phyloP scores from a whole-genome alignment of 208 protist species.

The Leptomonas seymouri region DNA sequence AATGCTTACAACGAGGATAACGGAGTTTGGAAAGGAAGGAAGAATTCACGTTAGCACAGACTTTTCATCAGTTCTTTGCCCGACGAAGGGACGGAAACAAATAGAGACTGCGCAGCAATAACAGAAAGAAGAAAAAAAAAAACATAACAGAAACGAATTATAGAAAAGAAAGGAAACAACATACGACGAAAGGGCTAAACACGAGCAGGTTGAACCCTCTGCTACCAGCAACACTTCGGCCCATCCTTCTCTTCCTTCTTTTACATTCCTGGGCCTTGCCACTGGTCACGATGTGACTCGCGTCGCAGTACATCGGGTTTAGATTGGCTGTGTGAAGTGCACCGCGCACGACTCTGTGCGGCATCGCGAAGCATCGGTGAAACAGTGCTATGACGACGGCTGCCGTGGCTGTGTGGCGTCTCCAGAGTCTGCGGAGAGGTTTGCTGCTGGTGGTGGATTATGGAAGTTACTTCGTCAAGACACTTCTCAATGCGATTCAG shows the following conservation, averaged over 20 bases:
- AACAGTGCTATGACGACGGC: conserved; percentile 27
- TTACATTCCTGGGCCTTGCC: conserved; percentile 29
- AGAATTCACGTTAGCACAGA: too few relatives aligned
- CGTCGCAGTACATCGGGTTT: conserved; percentile 22
- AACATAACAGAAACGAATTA: too few relatives aligned
- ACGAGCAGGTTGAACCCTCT: too few relatives aligned
- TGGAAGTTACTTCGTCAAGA: conserved; percentile 72
- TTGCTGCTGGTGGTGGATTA: conserved; percentile 50
- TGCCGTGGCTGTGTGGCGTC: conserved; percentile 4
- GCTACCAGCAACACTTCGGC: too few relatives aligned
- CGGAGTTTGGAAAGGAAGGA: too few relatives aligned
- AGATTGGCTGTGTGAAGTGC: conserved; percentile 25
- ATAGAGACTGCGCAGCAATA: too few relatives aligned
- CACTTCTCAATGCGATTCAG: conserved; percentile 70
- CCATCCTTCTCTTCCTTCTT: neutral
- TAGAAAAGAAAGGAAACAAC: too few relatives aligned
- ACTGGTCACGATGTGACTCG: conserved; percentile 30
- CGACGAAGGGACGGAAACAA: too few relatives aligned
- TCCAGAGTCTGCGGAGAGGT: neutral
- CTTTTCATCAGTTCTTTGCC: too few relatives aligned
- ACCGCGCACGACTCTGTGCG: conserved; percentile 12
- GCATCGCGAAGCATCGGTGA: conserved; percentile 16
- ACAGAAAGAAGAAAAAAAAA: too few relatives aligned
- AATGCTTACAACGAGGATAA: too few relatives aligned
- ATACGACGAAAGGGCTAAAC: too few relatives aligned